Percentiles rank a stretch among this genome's conserved stretches.
These are phyloP conservation scores for Piper longum DNA, from an alignment of 164 flowering plant species.

Conservation along the genomic window DNA sequence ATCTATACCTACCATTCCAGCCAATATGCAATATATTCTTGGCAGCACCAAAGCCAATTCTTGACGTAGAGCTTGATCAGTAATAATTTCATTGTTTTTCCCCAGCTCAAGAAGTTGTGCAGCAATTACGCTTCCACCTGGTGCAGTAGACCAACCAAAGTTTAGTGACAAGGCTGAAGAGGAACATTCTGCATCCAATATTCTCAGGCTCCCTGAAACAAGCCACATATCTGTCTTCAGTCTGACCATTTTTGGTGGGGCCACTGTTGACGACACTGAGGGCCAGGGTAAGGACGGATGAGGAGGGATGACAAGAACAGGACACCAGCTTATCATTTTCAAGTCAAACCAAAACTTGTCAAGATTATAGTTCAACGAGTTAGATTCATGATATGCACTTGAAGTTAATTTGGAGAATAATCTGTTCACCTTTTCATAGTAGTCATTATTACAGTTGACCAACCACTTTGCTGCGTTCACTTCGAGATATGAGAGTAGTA, in stretches of 20 bases:
- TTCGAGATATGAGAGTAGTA: slow-evolving; percentile 80
- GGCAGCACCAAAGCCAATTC: slow-evolving; percentile 91
- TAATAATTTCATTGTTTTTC: slow-evolving; percentile 75
- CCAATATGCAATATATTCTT: slow-evolving; percentile 66
- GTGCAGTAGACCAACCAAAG: slow-evolving; percentile 87
- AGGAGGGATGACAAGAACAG: slow-evolving; percentile 76
- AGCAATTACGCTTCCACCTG: slow-evolving; percentile 85
- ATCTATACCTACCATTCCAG: slow-evolving; percentile 54
- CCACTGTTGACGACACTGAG: slow-evolving; percentile 64
- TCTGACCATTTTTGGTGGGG: slow-evolving; percentile 93
- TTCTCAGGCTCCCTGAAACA: slow-evolving; percentile 89
- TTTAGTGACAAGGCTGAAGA: slow-evolving; percentile 58
- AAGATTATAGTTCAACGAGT: slow-evolving; percentile 35
- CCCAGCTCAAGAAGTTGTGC: slow-evolving; percentile 98
- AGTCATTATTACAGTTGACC: slow-evolving; percentile 22
- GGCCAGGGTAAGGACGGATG: slow-evolving; percentile 83
- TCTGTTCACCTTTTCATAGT: slow-evolving; percentile 39
- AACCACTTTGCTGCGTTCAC: slow-evolving; percentile 79
- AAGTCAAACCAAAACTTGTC: slow-evolving; percentile 89
- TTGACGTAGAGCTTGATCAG: slow-evolving; percentile 67
- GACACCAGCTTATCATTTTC: slow-evolving; percentile 85
- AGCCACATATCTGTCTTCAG: slow-evolving; percentile 70
- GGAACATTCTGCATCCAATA: slow-evolving; percentile 87
- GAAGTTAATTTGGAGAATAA: slow-evolving; percentile 57
- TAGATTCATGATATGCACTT: slow-evolving; percentile 40